Base-by-base conservation (phyloP, 2,329 filamentous ascomycete genomes). In the Alternaria atra region DNA sequence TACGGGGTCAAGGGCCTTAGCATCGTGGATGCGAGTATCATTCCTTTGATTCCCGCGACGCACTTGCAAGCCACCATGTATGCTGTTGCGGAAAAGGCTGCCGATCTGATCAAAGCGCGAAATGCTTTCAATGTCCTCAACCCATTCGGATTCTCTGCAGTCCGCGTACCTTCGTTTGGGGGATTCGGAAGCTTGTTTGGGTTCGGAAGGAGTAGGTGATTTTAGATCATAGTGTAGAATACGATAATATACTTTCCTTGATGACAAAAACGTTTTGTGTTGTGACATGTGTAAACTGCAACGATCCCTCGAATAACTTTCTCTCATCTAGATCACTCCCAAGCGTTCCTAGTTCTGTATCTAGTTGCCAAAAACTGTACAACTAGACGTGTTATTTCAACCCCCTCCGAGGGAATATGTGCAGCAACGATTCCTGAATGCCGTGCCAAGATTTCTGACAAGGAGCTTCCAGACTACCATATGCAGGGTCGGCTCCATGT, bases 1-100 rank as follows among this genome's bases (percentile, higher is more conserved):
- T 67, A 77, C 37, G 72, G 73, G 0, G 63, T 71, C 3, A 60
- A 59, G n/a, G 58, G 63, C 29, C 44, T 77, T 9, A 74, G 72
- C 23, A 67, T 78, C 1, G 70, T 76, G 0, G 75, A 78, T 61
- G 74, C 68, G 5, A 74, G 74, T 46, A 67, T 76, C 12, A 63
- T 76, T 8, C 71, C 73, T 1, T 50, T 75, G 54, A 68, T 76
- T n/a, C 73, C 71, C 0, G 69, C 67, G 2, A 66, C 72, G 9
- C 72, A 76, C 64, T 46, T 73, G 20, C 71, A 73, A 42, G 60
- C 70, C 2, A 76, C 72, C 1, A 71, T 76, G 63, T 77, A 76
- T 58, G 73, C 73, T 29, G 60, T 76, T 40, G 72, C 71, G 1
- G 73, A 76, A 58, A 77, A 75, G 54, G 74, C 70, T 2, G 73